phyloP scores from a whole-genome alignment of 2,329 filamentous ascomycete genomes.

The Tricladium varicosporioides region DNA sequence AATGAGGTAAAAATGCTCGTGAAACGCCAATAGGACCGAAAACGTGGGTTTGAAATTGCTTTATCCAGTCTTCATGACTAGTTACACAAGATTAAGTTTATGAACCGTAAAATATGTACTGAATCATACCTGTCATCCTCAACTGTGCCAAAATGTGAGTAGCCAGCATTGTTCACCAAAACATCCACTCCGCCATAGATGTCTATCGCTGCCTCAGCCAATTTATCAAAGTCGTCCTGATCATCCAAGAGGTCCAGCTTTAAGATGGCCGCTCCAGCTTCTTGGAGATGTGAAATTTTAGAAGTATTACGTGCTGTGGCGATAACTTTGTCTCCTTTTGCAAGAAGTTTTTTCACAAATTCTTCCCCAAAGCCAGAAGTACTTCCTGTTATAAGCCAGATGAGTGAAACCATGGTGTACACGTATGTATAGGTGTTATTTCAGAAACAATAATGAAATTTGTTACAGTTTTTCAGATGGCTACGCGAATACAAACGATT shows the following conservation, averaged over 20 bases:
- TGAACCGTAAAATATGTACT: too few species aligned
- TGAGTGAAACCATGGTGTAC: constrained; percentile 17
- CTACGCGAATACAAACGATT: too few species aligned
- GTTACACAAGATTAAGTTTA: neutral
- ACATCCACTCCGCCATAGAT: constrained; percentile 34
- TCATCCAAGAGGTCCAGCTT: constrained; percentile 47
- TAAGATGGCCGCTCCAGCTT: constrained; percentile 40
- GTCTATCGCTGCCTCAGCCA: constrained; percentile 34
- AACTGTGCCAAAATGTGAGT: constrained; percentile 22
- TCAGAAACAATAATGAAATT: too few species aligned
- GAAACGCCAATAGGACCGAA: constrained; percentile 49
- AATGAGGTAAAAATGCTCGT: constrained; percentile 45
- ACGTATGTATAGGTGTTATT: too few species aligned
- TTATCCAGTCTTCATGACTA: constrained; percentile 11
- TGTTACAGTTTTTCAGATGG: too few species aligned
- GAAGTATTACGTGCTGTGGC: constrained; percentile 43
- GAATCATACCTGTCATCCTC: constrained; percentile 30
- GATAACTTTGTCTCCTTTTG: constrained; percentile 46
- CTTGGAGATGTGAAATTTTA: constrained; percentile 34
- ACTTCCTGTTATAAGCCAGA: constrained; percentile 22
- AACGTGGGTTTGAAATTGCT: constrained; percentile 50
- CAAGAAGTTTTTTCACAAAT: constrained; percentile 35
- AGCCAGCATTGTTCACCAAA: constrained; percentile 37
- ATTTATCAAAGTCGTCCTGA: constrained; percentile 37
- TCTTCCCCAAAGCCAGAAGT: constrained; percentile 20